Conservation (phyloP, 805 yeast species). For the Maudiozyma pseudohumilis region DNA sequence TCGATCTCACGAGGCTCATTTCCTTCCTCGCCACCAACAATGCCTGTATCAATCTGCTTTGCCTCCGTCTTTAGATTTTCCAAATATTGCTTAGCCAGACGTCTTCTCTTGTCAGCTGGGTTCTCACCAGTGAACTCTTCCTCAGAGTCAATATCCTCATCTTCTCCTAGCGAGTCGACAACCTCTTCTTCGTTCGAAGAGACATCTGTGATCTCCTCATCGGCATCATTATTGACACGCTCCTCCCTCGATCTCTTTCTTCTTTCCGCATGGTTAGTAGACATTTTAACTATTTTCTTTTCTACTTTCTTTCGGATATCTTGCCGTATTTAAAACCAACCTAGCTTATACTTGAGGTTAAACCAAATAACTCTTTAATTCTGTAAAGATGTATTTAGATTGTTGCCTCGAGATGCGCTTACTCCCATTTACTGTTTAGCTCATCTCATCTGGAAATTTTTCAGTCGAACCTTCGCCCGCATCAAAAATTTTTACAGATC, state of each 20-base stretch:
- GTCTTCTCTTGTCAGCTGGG: constrained; percentile 87
- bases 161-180: constrained; percentile 30
- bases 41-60: constrained; percentile 29
- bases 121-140: constrained; percentile 68
- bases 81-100: constrained; percentile 87
- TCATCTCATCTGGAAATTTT: constrained; percentile 18
- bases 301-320: background rate
- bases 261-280: constrained; percentile 6
- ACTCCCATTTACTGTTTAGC: constrained; percentile 7
- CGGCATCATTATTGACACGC: constrained; percentile 20
- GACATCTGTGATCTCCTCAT: constrained; percentile 46
- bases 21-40: constrained; percentile 5
- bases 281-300: constrained; percentile 1
- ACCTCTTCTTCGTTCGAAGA: constrained; percentile 42
- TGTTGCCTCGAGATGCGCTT: too few species aligned
- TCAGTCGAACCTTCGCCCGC: constrained; percentile 1
- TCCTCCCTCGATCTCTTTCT: constrained; percentile 19
- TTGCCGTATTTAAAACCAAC: too few species aligned
- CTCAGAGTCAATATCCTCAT: constrained; percentile 47
- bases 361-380: too few species aligned
- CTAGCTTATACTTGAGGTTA: too few species aligned
- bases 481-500: constrained; percentile 9
- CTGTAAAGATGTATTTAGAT: too few species aligned
- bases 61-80: constrained; percentile 62
- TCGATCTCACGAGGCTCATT: constrained; percentile 14